Percentiles rank a stretch among this genome's conserved stretches.
These are phyloP conservation scores for Solanum microdontum DNA, from an alignment of 257 asterid genomes.

Conservation along the genomic window DNA sequence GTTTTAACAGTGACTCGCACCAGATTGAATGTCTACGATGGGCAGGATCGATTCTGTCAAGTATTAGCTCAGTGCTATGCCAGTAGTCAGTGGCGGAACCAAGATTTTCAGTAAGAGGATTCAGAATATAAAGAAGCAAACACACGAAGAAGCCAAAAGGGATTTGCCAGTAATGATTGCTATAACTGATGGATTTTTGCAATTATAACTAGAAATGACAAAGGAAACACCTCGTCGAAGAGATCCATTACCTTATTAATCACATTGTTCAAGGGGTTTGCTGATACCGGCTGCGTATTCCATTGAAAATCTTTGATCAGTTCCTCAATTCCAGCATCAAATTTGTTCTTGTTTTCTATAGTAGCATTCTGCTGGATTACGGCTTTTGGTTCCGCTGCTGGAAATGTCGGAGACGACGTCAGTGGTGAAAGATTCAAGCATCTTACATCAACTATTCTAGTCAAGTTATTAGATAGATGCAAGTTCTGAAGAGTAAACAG, in stretches of 20 bases:
- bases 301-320: constrained; percentile 21
- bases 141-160: neutral
- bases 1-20: neutral
- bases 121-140: neutral
- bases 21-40: neutral
- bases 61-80: neutral
- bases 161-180: neutral
- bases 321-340: constrained; percentile 31
- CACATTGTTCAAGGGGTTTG: neutral
- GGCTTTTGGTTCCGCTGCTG: constrained; percentile 7
- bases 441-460: neutral
- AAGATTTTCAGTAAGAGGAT: neutral
- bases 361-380: neutral
- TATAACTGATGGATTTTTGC: neutral
- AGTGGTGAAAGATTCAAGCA: neutral
- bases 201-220: neutral
- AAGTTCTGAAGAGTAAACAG: neutral
- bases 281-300: constrained; percentile 1
- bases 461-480: neutral
- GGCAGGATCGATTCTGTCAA: neutral
- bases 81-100: neutral
- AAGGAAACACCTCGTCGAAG: constrained; percentile 1
- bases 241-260: neutral
- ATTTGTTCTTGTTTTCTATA: constrained; percentile 8
- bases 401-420: neutral